phyloP scores from a whole-genome alignment of 352 stramenopile species.

The Phytophthora fragariae region DNA sequence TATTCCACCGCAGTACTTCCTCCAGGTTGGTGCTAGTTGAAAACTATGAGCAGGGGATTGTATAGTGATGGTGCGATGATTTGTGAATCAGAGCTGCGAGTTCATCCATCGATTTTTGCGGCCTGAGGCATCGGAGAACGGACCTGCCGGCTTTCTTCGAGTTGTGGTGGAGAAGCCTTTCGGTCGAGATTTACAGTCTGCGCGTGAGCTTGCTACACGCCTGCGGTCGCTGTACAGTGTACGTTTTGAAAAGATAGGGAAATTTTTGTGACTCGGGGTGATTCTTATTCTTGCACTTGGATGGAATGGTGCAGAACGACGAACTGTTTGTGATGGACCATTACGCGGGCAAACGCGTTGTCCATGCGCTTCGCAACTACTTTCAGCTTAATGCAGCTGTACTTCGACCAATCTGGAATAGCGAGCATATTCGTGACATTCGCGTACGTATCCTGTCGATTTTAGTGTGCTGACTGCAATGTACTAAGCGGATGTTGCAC shows the following conservation, averaged over 20 bases:
- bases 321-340: conserved; percentile 90
- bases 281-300: neutral
- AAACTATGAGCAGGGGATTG: neutral
- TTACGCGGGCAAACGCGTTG: conserved; percentile 81
- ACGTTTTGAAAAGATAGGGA: neutral
- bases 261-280: neutral
- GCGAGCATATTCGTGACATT: conserved; percentile 31
- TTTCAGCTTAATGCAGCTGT: conserved; percentile 52
- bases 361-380: conserved; percentile 65
- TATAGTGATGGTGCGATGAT: neutral
- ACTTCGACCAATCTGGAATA: conserved; percentile 46
- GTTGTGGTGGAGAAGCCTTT: conserved; percentile 89
- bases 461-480: neutral
- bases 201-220: conserved; percentile 45
- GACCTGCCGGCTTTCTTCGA: conserved; percentile 48
- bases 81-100: conserved; percentile 36
- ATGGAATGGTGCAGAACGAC: conserved; percentile 42
- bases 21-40: conserved; percentile 39
- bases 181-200: conserved; percentile 62
- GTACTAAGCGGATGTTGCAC: neutral
- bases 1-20: conserved; percentile 77
- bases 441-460: conserved; percentile 14
- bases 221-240: conserved; percentile 54
- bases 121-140: neutral
- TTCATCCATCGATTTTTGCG: conserved; percentile 47